Percentiles rank a stretch among this genome's conserved stretches.
Conservation (phyloP, 805 yeast genomes). For the Barnettozyma sp. region DNA sequence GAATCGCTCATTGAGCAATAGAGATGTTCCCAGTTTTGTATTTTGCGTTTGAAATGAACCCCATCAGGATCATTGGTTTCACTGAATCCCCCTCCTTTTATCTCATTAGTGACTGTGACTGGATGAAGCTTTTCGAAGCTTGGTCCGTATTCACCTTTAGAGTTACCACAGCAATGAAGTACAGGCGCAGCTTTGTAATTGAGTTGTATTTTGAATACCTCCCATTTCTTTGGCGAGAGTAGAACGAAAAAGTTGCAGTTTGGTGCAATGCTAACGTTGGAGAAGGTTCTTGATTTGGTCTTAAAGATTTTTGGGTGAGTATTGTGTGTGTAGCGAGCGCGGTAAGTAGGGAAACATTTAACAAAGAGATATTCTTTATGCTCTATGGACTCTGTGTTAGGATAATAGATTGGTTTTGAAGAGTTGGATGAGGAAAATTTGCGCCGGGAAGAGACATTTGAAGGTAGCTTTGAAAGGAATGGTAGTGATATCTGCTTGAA, state of each 20-base stretch:
- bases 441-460: constrained; percentile 1
- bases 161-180: constrained; percentile 60
- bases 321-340: constrained; percentile 49
- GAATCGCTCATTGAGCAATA: constrained; percentile 51
- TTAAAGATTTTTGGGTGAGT: constrained; percentile 47
- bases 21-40: constrained; percentile 52
- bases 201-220: constrained; percentile 47
- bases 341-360: constrained; percentile 76
- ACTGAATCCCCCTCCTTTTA: constrained; percentile 15
- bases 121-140: constrained; percentile 34
- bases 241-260: constrained; percentile 60
- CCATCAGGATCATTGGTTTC: constrained; percentile 9
- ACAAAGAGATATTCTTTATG: constrained; percentile 61
- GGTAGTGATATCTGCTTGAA: constrained; percentile 2
- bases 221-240: constrained; percentile 65
- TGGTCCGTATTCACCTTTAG: constrained; percentile 61
- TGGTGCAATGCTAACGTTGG: constrained; percentile 55
- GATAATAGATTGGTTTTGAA: background rate
- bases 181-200: constrained; percentile 44
- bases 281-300: constrained; percentile 40
- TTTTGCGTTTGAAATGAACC: constrained; percentile 20
- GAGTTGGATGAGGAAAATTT: background rate
- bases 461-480: constrained; percentile 7
- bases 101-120: constrained; percentile 15
- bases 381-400: constrained; percentile 15